Conservation (phyloP, 164 flowering plant genomes). For the Warburgia ugandensis region DNA sequence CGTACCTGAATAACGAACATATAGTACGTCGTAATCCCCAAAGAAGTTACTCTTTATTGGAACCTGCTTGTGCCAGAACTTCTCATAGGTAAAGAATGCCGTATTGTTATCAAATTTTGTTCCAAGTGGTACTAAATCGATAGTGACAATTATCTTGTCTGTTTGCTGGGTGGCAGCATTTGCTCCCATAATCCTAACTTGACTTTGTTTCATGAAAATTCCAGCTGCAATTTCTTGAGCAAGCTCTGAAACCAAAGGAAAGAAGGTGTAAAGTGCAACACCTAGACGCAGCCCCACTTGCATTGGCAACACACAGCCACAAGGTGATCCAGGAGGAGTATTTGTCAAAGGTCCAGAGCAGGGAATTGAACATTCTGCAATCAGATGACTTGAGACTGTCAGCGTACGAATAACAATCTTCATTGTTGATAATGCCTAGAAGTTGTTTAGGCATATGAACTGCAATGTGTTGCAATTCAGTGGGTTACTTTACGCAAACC, state of each 20-base stretch:
- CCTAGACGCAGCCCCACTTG: constrained; percentile 62
- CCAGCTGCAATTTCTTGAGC: constrained; percentile 66
- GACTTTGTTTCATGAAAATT: constrained; percentile 65
- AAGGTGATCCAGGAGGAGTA: constrained; percentile 74
- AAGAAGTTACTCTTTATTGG: constrained; percentile 36
- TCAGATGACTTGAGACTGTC: background rate
- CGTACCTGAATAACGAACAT: constrained; percentile 67
- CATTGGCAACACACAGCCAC: constrained; percentile 72
- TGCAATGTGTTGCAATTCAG: too few species aligned
- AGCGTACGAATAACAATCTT: background rate
- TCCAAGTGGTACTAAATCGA: constrained; percentile 65
- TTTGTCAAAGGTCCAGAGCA: constrained; percentile 66
- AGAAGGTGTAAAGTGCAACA: constrained; percentile 66
- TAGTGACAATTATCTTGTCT: constrained; percentile 52
- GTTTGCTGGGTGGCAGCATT: constrained; percentile 57
- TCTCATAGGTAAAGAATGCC: constrained; percentile 43
- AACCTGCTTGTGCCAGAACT: constrained; percentile 60
- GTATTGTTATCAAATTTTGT: constrained; percentile 53
- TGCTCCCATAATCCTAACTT: constrained; percentile 71
- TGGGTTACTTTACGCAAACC: too few species aligned
- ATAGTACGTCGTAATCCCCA: constrained; percentile 65
- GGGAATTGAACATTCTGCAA: constrained; percentile 53
- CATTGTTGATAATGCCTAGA: too few species aligned
- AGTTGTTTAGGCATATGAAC: too few species aligned
- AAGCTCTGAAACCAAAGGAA: constrained; percentile 73